Conservation (phyloP, 805 yeast species). For the Candida taoyuanica region DNA sequence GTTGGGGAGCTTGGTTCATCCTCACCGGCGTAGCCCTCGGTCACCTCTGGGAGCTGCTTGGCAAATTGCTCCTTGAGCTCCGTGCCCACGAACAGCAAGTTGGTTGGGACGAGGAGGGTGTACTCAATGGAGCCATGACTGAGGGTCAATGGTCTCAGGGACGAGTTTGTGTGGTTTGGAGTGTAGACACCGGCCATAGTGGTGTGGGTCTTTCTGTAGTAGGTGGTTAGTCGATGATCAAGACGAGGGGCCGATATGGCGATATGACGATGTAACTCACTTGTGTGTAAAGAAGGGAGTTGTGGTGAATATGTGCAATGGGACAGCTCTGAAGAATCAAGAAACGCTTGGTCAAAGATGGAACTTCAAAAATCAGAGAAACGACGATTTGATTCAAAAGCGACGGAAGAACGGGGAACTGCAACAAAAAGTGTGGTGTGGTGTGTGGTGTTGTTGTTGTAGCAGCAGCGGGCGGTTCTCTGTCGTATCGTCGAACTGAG, state of each 20-base stretch:
- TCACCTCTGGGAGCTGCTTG: conserved; percentile 67
- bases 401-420: not conserved
- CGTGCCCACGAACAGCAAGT: conserved; percentile 71
- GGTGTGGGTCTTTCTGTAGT: not conserved
- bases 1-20: conserved; percentile 85
- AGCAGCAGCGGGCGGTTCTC: too few relatives aligned
- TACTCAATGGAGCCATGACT: conserved; percentile 86
- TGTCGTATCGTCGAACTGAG: too few relatives aligned
- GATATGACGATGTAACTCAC: not conserved
- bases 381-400: too few relatives aligned
- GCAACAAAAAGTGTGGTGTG: conserved; percentile 2
- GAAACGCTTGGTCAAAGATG: too few relatives aligned
- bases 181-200: conserved; percentile 27
- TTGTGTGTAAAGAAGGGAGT: too few relatives aligned
- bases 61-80: conserved; percentile 84
- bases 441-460: not conserved
- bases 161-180: conserved; percentile 28
- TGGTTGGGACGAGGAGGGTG: conserved; percentile 80
- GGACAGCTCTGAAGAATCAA: too few relatives aligned
- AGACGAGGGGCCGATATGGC: not conserved
- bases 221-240: not conserved
- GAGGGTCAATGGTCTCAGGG: conserved; percentile 77
- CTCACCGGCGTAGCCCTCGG: conserved; percentile 82
- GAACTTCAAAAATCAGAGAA: too few relatives aligned
- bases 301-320: too few relatives aligned